Percentiles rank a stretch among this genome's conserved stretches.
These are phyloP conservation scores for Lactifluus piperatus DNA, from an alignment of 768 basidiomycete species.

Conservation along the genomic window DNA sequence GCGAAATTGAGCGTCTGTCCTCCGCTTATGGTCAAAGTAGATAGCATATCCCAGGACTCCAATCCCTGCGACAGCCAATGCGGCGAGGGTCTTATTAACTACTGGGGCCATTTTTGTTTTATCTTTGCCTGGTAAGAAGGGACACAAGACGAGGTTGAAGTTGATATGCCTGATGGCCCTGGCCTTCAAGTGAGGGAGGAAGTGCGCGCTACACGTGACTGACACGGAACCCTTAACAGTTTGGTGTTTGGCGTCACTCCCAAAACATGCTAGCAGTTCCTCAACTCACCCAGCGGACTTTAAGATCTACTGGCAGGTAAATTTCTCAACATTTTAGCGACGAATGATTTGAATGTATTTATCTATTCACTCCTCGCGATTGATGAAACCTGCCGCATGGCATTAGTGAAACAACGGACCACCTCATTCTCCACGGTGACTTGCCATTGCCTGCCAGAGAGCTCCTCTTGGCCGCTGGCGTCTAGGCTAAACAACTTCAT, in stretches of 20 bases:
- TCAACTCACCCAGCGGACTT: no score
- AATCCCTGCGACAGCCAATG: conserved; percentile 35
- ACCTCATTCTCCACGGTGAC: conserved; percentile 56
- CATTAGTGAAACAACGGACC: conserved; percentile 24
- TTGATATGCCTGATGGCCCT: no score
- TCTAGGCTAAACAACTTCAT: conserved; percentile 46
- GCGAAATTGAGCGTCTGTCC: conserved; percentile 82
- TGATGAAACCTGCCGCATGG: neutral
- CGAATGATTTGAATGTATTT: no score
- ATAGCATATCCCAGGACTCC: conserved; percentile 74
- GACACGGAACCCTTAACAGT: no score
- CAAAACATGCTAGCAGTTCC: conserved; percentile 30
- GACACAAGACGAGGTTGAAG: no score
- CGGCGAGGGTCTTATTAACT: conserved; percentile 31
- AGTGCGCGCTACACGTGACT: no score
- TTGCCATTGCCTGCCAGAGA: conserved; percentile 41
- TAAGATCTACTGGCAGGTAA: conserved; percentile 49
- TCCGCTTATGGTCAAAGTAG: conserved; percentile 92
- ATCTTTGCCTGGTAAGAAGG: no score
- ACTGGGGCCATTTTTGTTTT: conserved; percentile 4
- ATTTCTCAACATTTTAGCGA: conserved; percentile 20
- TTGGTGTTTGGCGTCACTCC: conserved; percentile 38
- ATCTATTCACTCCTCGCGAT: neutral
- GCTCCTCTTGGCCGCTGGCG: conserved; percentile 44
- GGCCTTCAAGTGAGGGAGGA: no score